Percentiles rank a stretch among this genome's conserved stretches.
Conservation (phyloP, 768 basidiomycete genomes). For the Collybia nuda region DNA sequence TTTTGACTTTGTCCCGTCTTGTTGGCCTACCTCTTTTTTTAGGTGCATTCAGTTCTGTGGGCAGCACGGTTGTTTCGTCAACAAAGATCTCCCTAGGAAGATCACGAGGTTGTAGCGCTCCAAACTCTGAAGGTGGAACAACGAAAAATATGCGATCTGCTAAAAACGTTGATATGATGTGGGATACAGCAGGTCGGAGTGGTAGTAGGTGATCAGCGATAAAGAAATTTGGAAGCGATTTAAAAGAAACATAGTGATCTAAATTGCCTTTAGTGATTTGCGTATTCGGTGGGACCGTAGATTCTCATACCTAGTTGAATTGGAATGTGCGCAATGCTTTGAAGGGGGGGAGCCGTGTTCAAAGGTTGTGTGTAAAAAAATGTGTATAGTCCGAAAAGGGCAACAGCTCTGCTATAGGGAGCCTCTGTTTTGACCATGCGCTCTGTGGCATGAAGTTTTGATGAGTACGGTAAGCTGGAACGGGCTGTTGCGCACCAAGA, state of each 20-base stretch:
- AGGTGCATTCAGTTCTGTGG: conserved; percentile 20
- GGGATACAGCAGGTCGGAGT: conserved; percentile 50
- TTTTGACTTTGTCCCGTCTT: conserved; percentile 56
- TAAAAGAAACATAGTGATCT: conserved; percentile 60
- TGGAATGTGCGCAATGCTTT: conserved; percentile 51
- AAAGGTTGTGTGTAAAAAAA: conserved; percentile 71
- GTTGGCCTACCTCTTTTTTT: conserved; percentile 68
- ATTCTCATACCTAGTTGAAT: conserved; percentile 55
- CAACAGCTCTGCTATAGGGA: conserved; percentile 55
- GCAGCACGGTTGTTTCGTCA: conserved; percentile 31
- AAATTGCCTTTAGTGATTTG: conserved; percentile 2
- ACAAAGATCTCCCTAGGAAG: conserved; percentile 70
- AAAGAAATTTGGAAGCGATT: conserved; percentile 46
- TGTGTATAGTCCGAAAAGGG: conserved; percentile 69
- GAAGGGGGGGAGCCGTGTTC: conserved; percentile 48
- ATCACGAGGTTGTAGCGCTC: conserved; percentile 57
- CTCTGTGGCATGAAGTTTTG: conserved; percentile 37
- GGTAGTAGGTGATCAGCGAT: conserved; percentile 36
- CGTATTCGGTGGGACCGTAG: not conserved
- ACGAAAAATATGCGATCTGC: conserved; percentile 56
- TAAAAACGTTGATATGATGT: conserved; percentile 48
- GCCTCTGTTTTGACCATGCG: conserved; percentile 46
- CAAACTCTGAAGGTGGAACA: conserved; percentile 49
- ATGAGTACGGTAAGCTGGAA: conserved; percentile 1
- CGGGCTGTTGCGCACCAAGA: conserved; percentile 47